phyloP scores from a whole-genome alignment of 768 basidiomycete genomes.

The Basidioascus undulatus region DNA sequence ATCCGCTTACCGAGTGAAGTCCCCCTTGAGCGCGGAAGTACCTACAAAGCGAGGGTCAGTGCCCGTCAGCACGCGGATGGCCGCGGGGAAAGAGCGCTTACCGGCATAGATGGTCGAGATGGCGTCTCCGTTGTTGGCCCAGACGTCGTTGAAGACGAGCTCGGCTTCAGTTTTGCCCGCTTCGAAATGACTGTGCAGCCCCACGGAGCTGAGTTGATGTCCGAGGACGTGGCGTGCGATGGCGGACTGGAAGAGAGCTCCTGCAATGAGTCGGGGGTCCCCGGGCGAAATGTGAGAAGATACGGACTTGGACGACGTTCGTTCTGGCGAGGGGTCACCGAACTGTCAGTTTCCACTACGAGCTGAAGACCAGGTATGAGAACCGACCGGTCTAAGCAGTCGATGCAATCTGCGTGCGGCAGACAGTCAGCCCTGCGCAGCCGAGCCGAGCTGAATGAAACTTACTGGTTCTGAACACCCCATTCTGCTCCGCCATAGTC shows the following conservation, averaged over 20 bases:
- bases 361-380: too few species aligned
- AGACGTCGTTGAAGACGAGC: slow-evolving; percentile 47
- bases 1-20: slow-evolving; percentile 49
- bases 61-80: too few species aligned
- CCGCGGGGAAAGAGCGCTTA: too few species aligned
- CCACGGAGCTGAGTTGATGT: slow-evolving; percentile 19
- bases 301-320: slow-evolving; percentile 10
- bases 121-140: slow-evolving; percentile 97
- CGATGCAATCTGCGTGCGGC: too few species aligned
- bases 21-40: slow-evolving; percentile 87
- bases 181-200: slow-evolving; percentile 37
- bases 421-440: too few species aligned
- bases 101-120: too few species aligned
- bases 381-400: slow-evolving; percentile 10
- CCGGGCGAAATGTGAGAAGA: neutral
- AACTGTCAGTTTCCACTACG: too few species aligned
- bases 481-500: slow-evolving; percentile 7
- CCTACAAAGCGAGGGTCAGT: too few species aligned
- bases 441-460: too few species aligned
- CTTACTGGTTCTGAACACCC: slow-evolving; percentile 7
- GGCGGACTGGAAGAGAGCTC: slow-evolving; percentile 44
- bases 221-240: slow-evolving; percentile 61
- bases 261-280: slow-evolving; percentile 6
- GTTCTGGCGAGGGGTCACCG: too few species aligned
- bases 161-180: slow-evolving; percentile 38